A percentile compares a stretch with the other conserved stretches of the same genome.
Evolutionary conservation across 257 asterid genomes (phyloP).

Genomic region (Prunella vulgaris): DNA sequence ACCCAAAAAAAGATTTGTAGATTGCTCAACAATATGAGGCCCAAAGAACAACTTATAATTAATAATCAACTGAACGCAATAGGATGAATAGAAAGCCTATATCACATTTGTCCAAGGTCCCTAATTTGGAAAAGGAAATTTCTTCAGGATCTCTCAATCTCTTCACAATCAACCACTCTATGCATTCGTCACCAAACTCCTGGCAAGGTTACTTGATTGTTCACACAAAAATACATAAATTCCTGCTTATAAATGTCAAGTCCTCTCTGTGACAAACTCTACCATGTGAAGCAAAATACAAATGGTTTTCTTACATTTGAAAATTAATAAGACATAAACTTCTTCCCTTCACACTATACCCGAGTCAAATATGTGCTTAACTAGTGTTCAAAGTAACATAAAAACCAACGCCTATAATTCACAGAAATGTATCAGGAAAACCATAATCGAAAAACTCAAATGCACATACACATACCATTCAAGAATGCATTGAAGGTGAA

Average conservation of each 20-base stretch:
- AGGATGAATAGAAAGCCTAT: neutral
- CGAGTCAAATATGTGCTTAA: neutral
- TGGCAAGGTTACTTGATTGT: neutral
- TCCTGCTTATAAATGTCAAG: neutral
- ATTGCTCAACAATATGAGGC: no score
- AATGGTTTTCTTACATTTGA: neutral
- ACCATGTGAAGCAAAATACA: neutral
- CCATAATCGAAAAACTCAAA: neutral
- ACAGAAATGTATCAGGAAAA: neutral
- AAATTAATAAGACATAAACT: neutral
- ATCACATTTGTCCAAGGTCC: neutral
- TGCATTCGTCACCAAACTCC: neutral
- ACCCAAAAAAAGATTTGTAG: no score
- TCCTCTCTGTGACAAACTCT: neutral
- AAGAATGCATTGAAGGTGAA: constrained; percentile 89
- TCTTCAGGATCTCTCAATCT: neutral
- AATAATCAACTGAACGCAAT: neutral
- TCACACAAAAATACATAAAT: neutral
- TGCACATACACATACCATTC: constrained; percentile 58
- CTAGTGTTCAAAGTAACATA: neutral
- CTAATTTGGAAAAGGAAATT: neutral
- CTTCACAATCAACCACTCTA: neutral
- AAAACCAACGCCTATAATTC: neutral
- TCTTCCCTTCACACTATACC: neutral
- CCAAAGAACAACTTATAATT: no score